Base-by-base conservation (phyloP, 805 yeast genomes). In the Candida nemodendra region DNA sequence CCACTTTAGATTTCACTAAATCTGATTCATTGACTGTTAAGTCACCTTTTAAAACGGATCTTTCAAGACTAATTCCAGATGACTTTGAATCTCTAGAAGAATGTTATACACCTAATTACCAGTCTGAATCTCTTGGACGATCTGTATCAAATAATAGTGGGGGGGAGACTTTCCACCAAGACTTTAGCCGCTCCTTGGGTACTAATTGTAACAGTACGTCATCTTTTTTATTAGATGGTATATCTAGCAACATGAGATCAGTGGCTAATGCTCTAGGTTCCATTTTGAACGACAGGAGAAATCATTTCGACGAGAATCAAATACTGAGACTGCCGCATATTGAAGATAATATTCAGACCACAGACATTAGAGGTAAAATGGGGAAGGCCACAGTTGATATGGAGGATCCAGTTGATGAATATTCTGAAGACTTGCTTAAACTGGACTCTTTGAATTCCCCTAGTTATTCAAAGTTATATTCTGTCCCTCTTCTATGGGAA, bases 341-440 rank as follows among this genome's bases (percentile, higher is more conserved):
- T 21, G 11, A 8, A 7, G 11, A 11, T 21, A 21, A 21, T 21
- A 23, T 12, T 15, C 18, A n/a, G 7, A 8, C 13, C 11, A 21
- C 26, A 18, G 14, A 5, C 15, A 14, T 31, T 6, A n/a, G n/a
- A n/a, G n/a, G n/a, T n/a, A n/a, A n/a, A n/a, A n/a, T n/a, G n/a
- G n/a, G n/a, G n/a, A 16, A 27, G 15, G 24, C 33, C 26, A 15
- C 17, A 13, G 5, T 25, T 14, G 33, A 32, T 9, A 14, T 45
- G 3, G 42, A 41, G 18, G 51, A 43, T 19, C 15, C 44, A 15
- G 50, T 53, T 9, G 62, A 54, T 13, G 61, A 64, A 31, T 70
- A 68, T 41, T 51, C 71, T 0, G 59, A 58, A 11, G 75, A 69
- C 47, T 46, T 69, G 15, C 58, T 54, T 4, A 57, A 55, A 34